Percentiles rank a stretch among this genome's conserved stretches.
These are phyloP conservation scores for Buddleja alternifolia DNA, from an alignment of 257 asterid genomes.

Conservation along the genomic window DNA sequence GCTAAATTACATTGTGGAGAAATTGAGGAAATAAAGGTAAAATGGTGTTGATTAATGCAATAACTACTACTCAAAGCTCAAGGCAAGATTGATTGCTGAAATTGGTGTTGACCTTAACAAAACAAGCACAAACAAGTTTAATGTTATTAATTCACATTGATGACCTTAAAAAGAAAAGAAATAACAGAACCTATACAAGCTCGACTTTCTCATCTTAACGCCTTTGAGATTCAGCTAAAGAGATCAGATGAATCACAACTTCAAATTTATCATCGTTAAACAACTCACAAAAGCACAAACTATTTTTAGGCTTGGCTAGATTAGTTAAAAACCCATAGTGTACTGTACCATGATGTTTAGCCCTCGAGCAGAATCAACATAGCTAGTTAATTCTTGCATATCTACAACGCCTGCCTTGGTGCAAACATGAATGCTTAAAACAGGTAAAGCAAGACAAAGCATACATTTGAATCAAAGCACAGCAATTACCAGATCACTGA, in stretches of 20 bases:
- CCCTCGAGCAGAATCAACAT: not conserved
- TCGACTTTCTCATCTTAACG: not conserved
- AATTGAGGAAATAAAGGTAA: too few species aligned
- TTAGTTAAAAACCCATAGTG: not conserved
- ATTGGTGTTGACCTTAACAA: not conserved
- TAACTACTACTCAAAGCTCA: not conserved
- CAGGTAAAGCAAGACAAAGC: not conserved
- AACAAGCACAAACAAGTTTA: not conserved
- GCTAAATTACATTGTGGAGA: too few species aligned
- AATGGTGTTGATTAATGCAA: not conserved
- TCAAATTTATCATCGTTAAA: not conserved
- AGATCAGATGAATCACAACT: not conserved
- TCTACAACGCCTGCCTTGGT: not conserved
- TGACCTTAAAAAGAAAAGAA: too few species aligned
- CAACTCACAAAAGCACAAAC: not conserved
- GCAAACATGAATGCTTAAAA: slow-evolving; percentile 18
- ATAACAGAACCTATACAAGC: not conserved
- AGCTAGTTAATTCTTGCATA: not conserved
- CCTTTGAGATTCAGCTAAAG: not conserved
- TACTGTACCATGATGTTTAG: not conserved
- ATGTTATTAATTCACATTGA: not conserved
- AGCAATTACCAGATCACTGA: slow-evolving; percentile 78
- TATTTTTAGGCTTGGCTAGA: not conserved
- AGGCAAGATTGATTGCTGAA: not conserved
- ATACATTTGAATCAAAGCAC: slow-evolving; percentile 7